Base-by-base conservation (phyloP, 116 monocot species). In the Zostera marina region DNA sequence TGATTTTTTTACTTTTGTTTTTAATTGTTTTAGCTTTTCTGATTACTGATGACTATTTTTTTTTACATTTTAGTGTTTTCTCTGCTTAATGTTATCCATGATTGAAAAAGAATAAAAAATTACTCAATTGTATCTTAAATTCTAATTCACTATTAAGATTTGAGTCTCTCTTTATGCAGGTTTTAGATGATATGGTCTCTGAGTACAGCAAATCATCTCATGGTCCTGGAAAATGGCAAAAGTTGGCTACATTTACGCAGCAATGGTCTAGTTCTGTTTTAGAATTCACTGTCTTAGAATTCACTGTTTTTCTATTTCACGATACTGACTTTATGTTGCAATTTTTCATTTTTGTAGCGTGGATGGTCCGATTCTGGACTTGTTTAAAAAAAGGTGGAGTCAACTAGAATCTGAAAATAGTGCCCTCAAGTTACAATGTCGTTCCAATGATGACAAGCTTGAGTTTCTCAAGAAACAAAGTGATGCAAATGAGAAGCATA, bases 221-320 rank as follows among this genome's bases (percentile, higher is more conserved):
- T 76, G 89, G 89, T 61, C 89, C 89, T 56, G 71, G 72, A 43
- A 94, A 88, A 70, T 82, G 82, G 85, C 77, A 81, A 53, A 88
- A 82, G 63, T 60, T 88, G 66, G 69, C 80, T 24, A 52, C 62
- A 32, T 94, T 94, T 53, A 49, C 85, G 67, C 68, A 65, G 32
- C 82, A 77, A 41, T 82, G 89, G 94, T 94, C 63, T 52, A 77
- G 58, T 47, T 52, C 54, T 52, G 16, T 10, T 26, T 22, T 11
- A 17, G 3, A 14, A 16, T 24, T 11, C 16, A 22, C 11, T 22
- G 10, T 24, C 44, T 42, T 42, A n/a, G n/a, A n/a, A n/a, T n/a
- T n/a, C n/a, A n/a, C n/a, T n/a, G n/a, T n/a, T 19, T 8, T 59
- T 59, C 16, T 41, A 9, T 11, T 41, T 21, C 21, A 42, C 12